Percentiles rank a stretch among this genome's conserved stretches.
These are phyloP conservation scores for Debaryomyces castellii DNA, from an alignment of 805 yeast species.

Conservation along the genomic window DNA sequence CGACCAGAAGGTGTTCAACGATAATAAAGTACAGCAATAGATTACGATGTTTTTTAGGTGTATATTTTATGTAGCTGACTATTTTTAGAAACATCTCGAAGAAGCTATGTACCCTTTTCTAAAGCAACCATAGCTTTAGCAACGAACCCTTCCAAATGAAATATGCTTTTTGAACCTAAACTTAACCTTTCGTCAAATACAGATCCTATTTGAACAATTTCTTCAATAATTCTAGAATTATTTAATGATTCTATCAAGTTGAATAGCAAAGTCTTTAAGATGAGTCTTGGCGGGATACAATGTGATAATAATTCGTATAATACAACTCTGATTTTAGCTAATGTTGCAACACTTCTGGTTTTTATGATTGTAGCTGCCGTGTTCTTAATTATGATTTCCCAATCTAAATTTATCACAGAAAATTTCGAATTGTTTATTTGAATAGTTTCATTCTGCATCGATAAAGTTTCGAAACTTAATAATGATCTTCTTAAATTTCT, in stretches of 20 bases:
- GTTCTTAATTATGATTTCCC: constrained; percentile 78
- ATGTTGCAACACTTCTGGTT: constrained; percentile 62
- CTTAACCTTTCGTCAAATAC: constrained; percentile 82
- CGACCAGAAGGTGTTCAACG: constrained; percentile 11
- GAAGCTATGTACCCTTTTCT: constrained; percentile 33
- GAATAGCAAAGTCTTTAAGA: constrained; percentile 59
- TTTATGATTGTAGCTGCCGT: constrained; percentile 60
- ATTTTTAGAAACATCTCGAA: background rate
- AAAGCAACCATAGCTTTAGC: constrained; percentile 82
- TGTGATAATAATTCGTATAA: constrained; percentile 86
- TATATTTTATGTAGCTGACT: background rate
- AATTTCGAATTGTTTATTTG: constrained; percentile 23
- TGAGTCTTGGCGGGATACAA: constrained; percentile 86
- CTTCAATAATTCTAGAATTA: constrained; percentile 30
- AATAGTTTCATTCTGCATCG: constrained; percentile 63
- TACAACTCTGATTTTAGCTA: constrained; percentile 61
- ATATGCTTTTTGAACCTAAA: constrained; percentile 84
- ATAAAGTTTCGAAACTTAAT: constrained; percentile 77
- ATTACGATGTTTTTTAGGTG: background rate
- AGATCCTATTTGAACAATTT: constrained; percentile 60
- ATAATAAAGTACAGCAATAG: constrained; percentile 34
- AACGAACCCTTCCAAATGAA: constrained; percentile 91
- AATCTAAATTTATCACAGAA: constrained; percentile 71
- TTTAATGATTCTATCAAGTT: constrained; percentile 35
- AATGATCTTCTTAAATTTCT: constrained; percentile 79